These are phyloP conservation scores for Monosporozyma aerobia DNA, from an alignment of 805 yeast species.

Conservation along the genomic window DNA sequence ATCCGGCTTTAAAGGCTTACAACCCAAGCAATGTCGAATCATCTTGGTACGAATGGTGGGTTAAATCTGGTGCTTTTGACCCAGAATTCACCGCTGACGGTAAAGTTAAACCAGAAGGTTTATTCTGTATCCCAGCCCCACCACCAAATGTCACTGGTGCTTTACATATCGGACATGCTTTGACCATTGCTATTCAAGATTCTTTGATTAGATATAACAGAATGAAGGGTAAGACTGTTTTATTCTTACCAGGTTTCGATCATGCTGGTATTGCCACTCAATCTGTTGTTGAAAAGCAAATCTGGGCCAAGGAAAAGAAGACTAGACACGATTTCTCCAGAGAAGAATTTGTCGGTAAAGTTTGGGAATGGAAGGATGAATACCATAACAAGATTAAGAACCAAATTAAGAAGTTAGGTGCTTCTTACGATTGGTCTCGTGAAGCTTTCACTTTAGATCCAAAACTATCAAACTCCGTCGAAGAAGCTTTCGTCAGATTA, in stretches of 20 bases:
- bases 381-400: conserved; percentile 78
- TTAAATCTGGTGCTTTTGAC: conserved; percentile 72
- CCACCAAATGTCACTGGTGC: conserved; percentile 99
- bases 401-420: conserved; percentile 84
- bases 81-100: conserved; percentile 79
- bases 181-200: conserved; percentile 92
- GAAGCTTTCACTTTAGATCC: conserved; percentile 92
- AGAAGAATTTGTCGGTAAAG: conserved; percentile 76
- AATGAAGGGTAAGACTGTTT: conserved; percentile 92
- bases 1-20: conserved; percentile 89
- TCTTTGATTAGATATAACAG: conserved; percentile 86
- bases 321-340: conserved; percentile 95
- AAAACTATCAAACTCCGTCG: conserved; percentile 65
- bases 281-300: conserved; percentile 92
- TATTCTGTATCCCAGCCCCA: conserved; percentile 91
- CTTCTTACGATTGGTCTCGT: conserved; percentile 92
- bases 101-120: conserved; percentile 67
- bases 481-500: conserved; percentile 81
- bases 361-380: conserved; percentile 98
- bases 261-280: conserved; percentile 99
- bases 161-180: conserved; percentile 95
- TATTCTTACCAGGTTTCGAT: conserved; percentile 93
- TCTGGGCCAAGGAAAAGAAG: conserved; percentile 78
- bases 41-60: conserved; percentile 99
- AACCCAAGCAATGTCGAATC: conserved; percentile 89